Evolutionary conservation across 2,329 filamentous ascomycete species (phyloP), one percentile per base, ranked within the genome.

Genomic region (Malbranchea zuffiana): DNA sequence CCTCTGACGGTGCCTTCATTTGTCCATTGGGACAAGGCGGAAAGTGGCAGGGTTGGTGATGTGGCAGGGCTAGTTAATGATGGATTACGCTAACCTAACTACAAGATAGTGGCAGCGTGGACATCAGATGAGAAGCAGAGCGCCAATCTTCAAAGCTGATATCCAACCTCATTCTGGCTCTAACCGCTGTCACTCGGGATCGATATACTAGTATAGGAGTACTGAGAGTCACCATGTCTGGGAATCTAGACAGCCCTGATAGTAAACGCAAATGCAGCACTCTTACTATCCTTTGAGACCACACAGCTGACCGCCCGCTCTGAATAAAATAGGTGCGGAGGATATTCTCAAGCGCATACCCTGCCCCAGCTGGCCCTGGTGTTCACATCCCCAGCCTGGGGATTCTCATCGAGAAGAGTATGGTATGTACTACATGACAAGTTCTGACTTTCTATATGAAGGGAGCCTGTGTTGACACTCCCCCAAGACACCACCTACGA

Each of bases 161-260:
- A n/a, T n/a, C n/a, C n/a, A n/a, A n/a, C n/a, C n/a, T n/a, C n/a
- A n/a, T n/a, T n/a, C n/a, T n/a, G n/a, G n/a, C n/a, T n/a, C n/a
- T n/a, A n/a, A n/a, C n/a, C n/a, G n/a, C n/a, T n/a, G n/a, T n/a
- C n/a, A n/a, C n/a, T n/a, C n/a, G n/a, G n/a, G n/a, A n/a, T n/a
- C n/a, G n/a, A n/a, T n/a, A n/a, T n/a, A n/a, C n/a, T n/a, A n/a
- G n/a, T n/a, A n/a, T n/a, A n/a, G n/a, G n/a, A n/a, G n/a, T n/a
- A n/a, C n/a, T 17, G n/a, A 30, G 12, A 34, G 20, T 11, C 11
- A 23, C 10, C 19, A 35, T 35, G 33, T 35, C 33, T 27, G 33
- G 27, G 16, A 35, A 16, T 26, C n/a, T 17, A 17, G n/a, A 35
- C 20, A 26, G 27, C 20, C 29, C 20, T 32, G 3, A 10, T 26